phyloP scores from a whole-genome alignment of 192 early-diverging fungal genomes.

The Glomus cerebriforme region DNA sequence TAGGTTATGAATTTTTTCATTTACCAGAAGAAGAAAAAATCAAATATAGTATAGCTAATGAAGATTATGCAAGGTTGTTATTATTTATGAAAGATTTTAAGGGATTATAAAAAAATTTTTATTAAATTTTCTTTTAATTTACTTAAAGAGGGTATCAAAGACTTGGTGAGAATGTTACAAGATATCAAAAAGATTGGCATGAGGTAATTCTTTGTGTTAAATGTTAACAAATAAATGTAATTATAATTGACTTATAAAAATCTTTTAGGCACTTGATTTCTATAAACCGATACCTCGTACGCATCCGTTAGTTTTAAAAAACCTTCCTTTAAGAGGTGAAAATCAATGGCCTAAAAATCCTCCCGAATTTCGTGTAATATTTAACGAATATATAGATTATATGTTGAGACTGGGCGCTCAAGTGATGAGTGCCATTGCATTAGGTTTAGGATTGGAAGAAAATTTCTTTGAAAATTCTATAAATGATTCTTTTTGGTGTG shows the following conservation, averaged over 20 bases:
- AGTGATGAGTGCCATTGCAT: conserved; percentile 52
- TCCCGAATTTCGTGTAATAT: conserved; percentile 34
- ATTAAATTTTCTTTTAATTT: neutral
- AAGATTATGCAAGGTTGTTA: conserved; percentile 42
- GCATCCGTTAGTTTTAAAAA: conserved; percentile 19
- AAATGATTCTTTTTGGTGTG: conserved; percentile 40
- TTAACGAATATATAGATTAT: conserved; percentile 44
- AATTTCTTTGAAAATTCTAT: conserved; percentile 34
- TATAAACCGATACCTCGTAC: conserved; percentile 44
- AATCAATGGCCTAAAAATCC: conserved; percentile 42
- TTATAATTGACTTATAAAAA: neutral
- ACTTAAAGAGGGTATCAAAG: conserved; percentile 49
- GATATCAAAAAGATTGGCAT: conserved; percentile 52
- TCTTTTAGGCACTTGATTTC: conserved; percentile 40
- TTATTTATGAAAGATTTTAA: neutral
- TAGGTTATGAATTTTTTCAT: conserved; percentile 51
- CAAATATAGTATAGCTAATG: conserved; percentile 43
- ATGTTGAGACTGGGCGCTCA: conserved; percentile 40
- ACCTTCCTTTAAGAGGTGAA: conserved; percentile 42
- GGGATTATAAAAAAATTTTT: too few species aligned
- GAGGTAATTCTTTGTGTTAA: conserved; percentile 37
- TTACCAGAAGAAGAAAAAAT: conserved; percentile 37
- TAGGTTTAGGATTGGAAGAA: conserved; percentile 51
- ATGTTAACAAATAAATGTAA: neutral
- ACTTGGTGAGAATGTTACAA: conserved; percentile 54